Base-by-base conservation (phyloP, 345 rosid genomes). In the Trapa incisa region DNA sequence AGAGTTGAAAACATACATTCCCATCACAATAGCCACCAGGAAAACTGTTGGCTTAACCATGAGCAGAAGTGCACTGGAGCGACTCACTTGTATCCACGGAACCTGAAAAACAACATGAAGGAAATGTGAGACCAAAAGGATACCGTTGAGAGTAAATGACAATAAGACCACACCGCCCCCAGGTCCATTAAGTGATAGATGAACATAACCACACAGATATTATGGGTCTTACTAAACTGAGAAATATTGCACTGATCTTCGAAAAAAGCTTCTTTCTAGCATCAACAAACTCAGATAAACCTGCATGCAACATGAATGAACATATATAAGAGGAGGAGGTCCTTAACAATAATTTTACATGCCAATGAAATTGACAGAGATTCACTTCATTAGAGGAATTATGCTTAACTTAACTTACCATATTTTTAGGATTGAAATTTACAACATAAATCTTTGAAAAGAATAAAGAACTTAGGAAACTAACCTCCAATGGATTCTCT, bases 61-160 rank as follows among this genome's bases (percentile, higher is more conserved):
- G 61, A 92, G 65, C 68, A 92, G 79, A 75, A 92, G 75, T 45
- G 90, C 76, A 77, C 96, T 89, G 66, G 96, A 92, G 74, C 93
- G 82, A 84, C 96, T 89, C 67, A 88, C 91, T 80, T 89, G 98
- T 66, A 92, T 88, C 95, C 92, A 92, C 60, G 98, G 98, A 60
- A 86, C 98, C 98, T 89, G 80, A 41, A 71, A 16, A 76, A 37
- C 62, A 70, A 74, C 66, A 57, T 57, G 60, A 54, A 54, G 33
- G 22, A 33, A 6, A 22, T 5, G 7, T 53, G 58, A 54, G 9
- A 54, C 60, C 60, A 22, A 3, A 22, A 22, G 29, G 29, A 22
- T 22, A 22, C 29, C 29, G 29, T 22, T 22, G 29, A 57, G 8
- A 57, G 35, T 3, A n/a, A 29, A 56, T 57, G 36, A 37, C 61